Evolutionary conservation across 495 filamentous ascomycete genomes (phyloP), one percentile per base, ranked within the genome.

Genomic region (Aspergillus avenaceus): DNA sequence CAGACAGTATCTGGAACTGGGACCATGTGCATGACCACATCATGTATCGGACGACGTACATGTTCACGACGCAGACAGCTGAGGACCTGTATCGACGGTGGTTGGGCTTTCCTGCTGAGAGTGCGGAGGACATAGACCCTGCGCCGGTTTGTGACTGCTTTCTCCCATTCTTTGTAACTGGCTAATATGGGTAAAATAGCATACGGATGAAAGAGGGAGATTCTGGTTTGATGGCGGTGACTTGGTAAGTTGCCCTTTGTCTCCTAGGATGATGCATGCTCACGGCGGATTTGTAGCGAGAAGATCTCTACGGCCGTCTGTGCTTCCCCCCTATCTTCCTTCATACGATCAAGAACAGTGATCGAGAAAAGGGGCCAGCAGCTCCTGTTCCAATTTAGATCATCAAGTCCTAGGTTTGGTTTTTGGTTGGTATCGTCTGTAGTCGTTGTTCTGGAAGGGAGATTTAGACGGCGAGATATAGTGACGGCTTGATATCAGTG

Each of bases 1-100:
- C 32, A 4, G 42, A 53, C 24, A 53, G 50, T 31, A 70, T 66
- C 38, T 53, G 42, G 43, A 53, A 53, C 24, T 53, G 22, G 23
- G 32, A 53, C 34, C 50, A 53, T 34, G 19, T 34, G 18, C 22
- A 22, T 11, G 45, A 54, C 22, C 46, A 48, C 12, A 49, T 54
- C 28, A 26, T 49, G 29, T 54, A 49, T 27, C 52, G 46, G 8
- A 16, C 40, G 18, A 36, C 45, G 12, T 54, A 54, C 24, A 54
- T 54, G 52, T 50, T 50, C 25, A 45, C 46, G 5, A 49, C 45
- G 1, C 52, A 54, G 19, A 43, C 52, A 1, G 51, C 44, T 1
- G 51, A 54, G 40, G 46, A 54, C 45, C 37, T 54, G 12, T 54
- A 49, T 41, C 19, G 52, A 22, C 36, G 47, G 7, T 54, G 52